Base-by-base conservation (phyloP, 257 asterid species). In the Euphrasia confusa region DNA sequence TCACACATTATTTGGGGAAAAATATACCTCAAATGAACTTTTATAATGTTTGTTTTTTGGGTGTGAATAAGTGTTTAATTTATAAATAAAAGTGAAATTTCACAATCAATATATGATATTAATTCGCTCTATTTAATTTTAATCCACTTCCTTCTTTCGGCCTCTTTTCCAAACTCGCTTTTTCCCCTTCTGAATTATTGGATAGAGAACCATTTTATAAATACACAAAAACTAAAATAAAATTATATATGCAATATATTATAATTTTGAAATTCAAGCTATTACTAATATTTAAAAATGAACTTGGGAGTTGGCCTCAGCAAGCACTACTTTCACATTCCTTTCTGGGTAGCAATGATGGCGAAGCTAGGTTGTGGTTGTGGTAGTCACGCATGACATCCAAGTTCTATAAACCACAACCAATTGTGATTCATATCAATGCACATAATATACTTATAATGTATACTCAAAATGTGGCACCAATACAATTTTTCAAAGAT, bases 271-370 rank as follows among this genome's bases (percentile, higher is more conserved):
- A 9, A 42, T 12, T 7, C 2, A 11, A 10, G 6, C 10, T 5
- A 45, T 28, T 28, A 75, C 67, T 7, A 62, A 50, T 24, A 61
- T 21, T 45, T 72, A 75, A 79, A 86, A 83, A 85, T 79, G 87
- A 78, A 80, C 78, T 59, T 92, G 89, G 76, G 86, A 71, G 84
- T 89, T 90, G 93, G 84, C 84, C 87, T 78, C 87, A 64, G 80
- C 63, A 65, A 74, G 78, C 79, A 65, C 84, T 75, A 74, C 86
- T 72, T 50, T 66, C 66, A 48, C 58, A 35, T 66, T 74, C 67
- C 71, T 74, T 75, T 75, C 77, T 65, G 67, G 48, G 77, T 37
- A 70, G 70, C 75, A 79, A 72, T 72, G 78, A 70, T 77, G 56
- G 63, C 67, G 74, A 70, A 61, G 75, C 77, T 74, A 61, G 75